A percentile compares a stretch with the other conserved stretches of the same genome.
Conservation (phyloP, 139 green algal species). For the Chlamydomonas incerta region DNA sequence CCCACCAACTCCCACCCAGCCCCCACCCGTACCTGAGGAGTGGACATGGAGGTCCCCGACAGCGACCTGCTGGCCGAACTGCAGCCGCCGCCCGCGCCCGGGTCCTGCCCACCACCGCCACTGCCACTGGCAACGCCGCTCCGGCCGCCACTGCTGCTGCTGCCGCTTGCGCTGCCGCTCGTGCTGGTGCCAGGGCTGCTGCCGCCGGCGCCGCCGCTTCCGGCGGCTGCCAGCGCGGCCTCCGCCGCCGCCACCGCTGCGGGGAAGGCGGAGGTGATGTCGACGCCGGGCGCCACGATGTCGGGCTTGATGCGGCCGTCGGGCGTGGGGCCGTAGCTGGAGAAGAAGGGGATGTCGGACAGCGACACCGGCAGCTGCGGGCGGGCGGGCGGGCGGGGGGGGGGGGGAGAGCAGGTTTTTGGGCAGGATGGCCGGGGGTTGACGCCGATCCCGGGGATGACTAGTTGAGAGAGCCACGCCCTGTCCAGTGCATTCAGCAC, state of each 20-base stretch:
- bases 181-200: background rate
- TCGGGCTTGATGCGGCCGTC: slow-evolving; percentile 87
- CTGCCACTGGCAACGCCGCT: background rate
- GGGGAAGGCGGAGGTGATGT: background rate
- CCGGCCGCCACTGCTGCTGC: background rate
- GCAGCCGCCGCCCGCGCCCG: background rate
- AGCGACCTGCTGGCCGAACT: background rate
- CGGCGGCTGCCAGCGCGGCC: background rate
- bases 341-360: slow-evolving; percentile 65
- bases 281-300: slow-evolving; percentile 73
- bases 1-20: no score
- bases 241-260: no score
- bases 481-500: no score
- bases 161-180: background rate
- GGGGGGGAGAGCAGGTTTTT: background rate
- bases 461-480: no score
- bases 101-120: no score
- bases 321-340: slow-evolving; percentile 66
- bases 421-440: no score
- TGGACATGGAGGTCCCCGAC: background rate
- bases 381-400: background rate
- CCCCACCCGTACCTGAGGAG: background rate
- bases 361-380: slow-evolving; percentile 26
- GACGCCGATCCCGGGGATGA: no score
- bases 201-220: background rate